Evolutionary conservation across 169 alveolate species (phyloP).

Genomic region (Plasmodium yoelii): DNA sequence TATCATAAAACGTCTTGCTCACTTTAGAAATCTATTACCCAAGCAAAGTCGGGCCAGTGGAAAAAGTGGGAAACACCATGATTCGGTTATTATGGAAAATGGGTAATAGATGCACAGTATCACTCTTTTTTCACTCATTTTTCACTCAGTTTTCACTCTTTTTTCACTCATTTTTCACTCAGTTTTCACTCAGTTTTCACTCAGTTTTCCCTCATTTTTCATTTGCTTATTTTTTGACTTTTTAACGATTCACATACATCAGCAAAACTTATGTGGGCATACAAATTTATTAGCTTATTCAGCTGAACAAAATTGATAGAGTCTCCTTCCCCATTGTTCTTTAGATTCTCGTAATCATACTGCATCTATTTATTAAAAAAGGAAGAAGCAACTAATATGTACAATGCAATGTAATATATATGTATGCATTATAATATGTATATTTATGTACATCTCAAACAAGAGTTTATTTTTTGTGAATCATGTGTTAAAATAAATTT

Average conservation of each 20-base stretch:
- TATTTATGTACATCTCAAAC: neutral
- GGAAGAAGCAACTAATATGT: neutral
- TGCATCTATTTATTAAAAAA: constrained; percentile 24
- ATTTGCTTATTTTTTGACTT: too few species aligned
- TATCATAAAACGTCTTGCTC: constrained; percentile 29
- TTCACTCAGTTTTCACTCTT: too few species aligned
- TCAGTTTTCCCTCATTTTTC: too few species aligned
- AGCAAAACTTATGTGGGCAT: constrained; percentile 39
- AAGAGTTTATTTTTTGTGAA: neutral
- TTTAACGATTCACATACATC: constrained; percentile 16
- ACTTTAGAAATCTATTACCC: constrained; percentile 33
- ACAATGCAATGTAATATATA: too few species aligned
- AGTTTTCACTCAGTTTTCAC: too few species aligned
- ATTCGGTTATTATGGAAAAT: too few species aligned
- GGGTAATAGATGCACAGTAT: too few species aligned
- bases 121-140: too few species aligned
- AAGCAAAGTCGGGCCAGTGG: neutral
- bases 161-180: too few species aligned
- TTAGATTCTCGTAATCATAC: constrained; percentile 47
- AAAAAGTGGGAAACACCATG: neutral
- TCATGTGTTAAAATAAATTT: neutral
- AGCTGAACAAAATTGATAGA: constrained; percentile 14
- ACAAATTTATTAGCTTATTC: constrained; percentile 38
- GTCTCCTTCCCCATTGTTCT: neutral
- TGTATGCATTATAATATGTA: neutral